phyloP scores from a whole-genome alignment of 148 eudicot genomes.

The Suaeda aralocaspica region DNA sequence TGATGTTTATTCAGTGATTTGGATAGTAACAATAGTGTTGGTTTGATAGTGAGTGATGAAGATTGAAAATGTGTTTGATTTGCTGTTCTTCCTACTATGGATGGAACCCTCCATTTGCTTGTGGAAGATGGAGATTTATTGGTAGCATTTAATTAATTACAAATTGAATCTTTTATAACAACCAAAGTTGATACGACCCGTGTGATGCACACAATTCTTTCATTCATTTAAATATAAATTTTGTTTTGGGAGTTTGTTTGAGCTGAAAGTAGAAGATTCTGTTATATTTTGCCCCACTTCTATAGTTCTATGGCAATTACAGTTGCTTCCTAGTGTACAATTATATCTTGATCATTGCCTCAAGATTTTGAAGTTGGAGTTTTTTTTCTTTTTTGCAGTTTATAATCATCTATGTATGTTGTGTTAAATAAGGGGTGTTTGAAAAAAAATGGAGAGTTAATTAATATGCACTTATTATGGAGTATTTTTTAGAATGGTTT shows the following conservation, averaged over 20 bases:
- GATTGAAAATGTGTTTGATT: conserved; percentile 9
- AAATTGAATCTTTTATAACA: no score
- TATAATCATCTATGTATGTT: no score
- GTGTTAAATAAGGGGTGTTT: no score
- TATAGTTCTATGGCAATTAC: background rate
- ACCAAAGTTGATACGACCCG: no score
- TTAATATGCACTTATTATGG: background rate
- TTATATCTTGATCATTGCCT: no score
- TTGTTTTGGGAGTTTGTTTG: background rate
- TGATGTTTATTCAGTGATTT: background rate
- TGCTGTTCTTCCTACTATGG: no score
- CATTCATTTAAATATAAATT: no score
- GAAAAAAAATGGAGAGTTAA: background rate
- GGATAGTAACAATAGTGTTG: background rate
- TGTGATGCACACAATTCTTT: no score
- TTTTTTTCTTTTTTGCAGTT: background rate
- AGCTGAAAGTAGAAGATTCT: background rate
- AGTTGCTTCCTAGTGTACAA: background rate
- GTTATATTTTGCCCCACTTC: background rate
- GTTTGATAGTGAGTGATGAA: conserved; percentile 5
- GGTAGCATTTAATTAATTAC: no score
- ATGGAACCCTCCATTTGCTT: no score
- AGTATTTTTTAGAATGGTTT: no score
- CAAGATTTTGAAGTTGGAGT: conserved; percentile 1
- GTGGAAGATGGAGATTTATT: no score